Conservation (phyloP, 768 basidiomycete species). For the Leccinum fibrillosum region DNA sequence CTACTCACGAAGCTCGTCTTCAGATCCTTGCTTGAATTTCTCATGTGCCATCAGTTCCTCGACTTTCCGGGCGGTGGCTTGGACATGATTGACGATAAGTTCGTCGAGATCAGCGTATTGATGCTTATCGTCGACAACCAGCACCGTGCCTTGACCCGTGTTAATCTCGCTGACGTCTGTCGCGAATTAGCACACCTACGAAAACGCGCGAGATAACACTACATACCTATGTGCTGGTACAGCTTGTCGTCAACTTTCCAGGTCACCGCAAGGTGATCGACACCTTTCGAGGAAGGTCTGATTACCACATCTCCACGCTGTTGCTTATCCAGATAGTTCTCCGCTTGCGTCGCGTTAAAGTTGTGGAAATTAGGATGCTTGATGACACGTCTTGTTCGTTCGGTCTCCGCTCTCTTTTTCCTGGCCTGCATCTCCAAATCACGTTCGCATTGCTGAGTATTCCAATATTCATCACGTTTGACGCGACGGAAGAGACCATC, state of each 20-base stretch:
- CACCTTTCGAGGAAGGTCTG: constrained; percentile 91
- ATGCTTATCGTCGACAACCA: constrained; percentile 75
- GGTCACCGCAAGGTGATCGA: constrained; percentile 91
- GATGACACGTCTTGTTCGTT: constrained; percentile 79
- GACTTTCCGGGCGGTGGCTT: constrained; percentile 88
- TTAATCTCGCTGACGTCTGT: constrained; percentile 82
- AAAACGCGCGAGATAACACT: neutral
- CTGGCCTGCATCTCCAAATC: constrained; percentile 72
- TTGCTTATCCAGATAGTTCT: constrained; percentile 82
- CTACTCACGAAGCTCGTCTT: constrained; percentile 88
- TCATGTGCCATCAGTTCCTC: constrained; percentile 95
- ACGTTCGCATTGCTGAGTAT: constrained; percentile 57
- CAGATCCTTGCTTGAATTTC: constrained; percentile 85
- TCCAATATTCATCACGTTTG: constrained; percentile 60
- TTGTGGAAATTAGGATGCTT: constrained; percentile 99
- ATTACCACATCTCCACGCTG: constrained; percentile 96
- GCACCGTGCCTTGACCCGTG: constrained; percentile 63
- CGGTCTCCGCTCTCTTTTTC: constrained; percentile 83
- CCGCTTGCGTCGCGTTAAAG: constrained; percentile 86
- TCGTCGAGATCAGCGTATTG: constrained; percentile 94
- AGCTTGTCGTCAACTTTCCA: constrained; percentile 98
- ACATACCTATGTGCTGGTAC: constrained; percentile 92
- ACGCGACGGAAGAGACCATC: constrained; percentile 62
- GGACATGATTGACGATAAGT: constrained; percentile 93
- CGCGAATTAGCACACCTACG: constrained; percentile 4